Percentiles rank a stretch among this genome's conserved stretches.
phyloP scores from a whole-genome alignment of 306 rosid species.

The Malus asiatica region DNA sequence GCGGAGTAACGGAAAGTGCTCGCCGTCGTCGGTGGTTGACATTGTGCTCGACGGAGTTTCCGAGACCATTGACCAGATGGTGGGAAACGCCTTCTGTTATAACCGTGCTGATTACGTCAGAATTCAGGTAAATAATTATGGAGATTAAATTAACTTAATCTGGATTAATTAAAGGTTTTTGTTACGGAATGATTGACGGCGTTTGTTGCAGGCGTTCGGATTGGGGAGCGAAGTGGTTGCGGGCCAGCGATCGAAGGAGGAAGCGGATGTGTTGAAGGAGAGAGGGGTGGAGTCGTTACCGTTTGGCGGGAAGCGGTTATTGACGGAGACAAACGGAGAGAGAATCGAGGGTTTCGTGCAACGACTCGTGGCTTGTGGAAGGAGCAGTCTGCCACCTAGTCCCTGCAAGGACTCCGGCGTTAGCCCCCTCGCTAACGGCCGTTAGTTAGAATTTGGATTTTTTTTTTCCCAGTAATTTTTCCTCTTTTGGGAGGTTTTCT shows the following conservation, averaged over 20 bases:
- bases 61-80: constrained; percentile 89
- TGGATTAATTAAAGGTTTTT: background rate
- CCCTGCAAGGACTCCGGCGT: constrained; percentile 70
- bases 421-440: constrained; percentile 42
- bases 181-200: constrained; percentile 16
- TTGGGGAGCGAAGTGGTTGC: constrained; percentile 31
- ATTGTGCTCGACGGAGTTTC: constrained; percentile 89
- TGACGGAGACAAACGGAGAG: constrained; percentile 86
- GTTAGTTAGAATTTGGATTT: constrained; percentile 18
- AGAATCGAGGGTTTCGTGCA: constrained; percentile 73
- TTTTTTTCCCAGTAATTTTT: background rate
- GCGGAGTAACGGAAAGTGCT: constrained; percentile 29
- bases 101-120: constrained; percentile 81
- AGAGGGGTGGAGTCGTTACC: constrained; percentile 80
- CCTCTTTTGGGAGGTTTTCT: background rate
- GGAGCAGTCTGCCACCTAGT: constrained; percentile 64
- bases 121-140: constrained; percentile 62
- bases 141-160: background rate
- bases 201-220: constrained; percentile 56
- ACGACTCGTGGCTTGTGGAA: constrained; percentile 63
- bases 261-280: constrained; percentile 56
- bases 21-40: constrained; percentile 61
- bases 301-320: constrained; percentile 98
- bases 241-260: constrained; percentile 27
- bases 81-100: constrained; percentile 93